Evolutionary conservation across 768 basidiomycete species (phyloP).

Genomic region (Galerina marginata): DNA sequence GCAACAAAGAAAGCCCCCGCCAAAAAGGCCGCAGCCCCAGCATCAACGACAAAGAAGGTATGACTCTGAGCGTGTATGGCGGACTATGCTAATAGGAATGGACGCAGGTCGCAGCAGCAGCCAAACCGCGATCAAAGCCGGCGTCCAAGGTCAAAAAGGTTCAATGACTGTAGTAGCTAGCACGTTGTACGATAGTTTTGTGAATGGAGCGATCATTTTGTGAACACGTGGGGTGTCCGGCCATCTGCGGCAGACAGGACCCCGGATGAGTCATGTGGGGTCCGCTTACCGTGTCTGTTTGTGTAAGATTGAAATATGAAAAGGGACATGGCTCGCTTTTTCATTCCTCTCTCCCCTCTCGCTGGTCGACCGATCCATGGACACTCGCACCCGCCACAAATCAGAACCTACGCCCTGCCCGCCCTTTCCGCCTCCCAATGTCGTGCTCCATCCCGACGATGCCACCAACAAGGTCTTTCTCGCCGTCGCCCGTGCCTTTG

Average conservation of each 20-base stretch:
- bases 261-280: constrained; percentile 21
- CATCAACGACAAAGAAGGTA: constrained; percentile 27
- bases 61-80: too few relatives aligned
- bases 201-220: constrained; percentile 5
- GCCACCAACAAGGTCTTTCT: constrained; percentile 73
- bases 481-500: constrained; percentile 73
- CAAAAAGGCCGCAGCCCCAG: too few relatives aligned
- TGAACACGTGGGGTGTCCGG: constrained; percentile 16
- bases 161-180: too few relatives aligned
- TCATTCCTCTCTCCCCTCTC: constrained; percentile 25
- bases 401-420: too few relatives aligned
- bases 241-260: constrained; percentile 33
- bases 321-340: constrained; percentile 8
- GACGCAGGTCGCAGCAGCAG: too few relatives aligned
- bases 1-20: constrained; percentile 41
- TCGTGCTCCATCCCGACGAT: constrained; percentile 78
- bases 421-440: constrained; percentile 63
- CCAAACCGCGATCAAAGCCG: too few relatives aligned
- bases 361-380: constrained; percentile 4
- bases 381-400: background rate
- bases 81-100: too few relatives aligned
- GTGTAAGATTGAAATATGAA: constrained; percentile 18
- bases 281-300: background rate
- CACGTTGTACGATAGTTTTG: too few relatives aligned
- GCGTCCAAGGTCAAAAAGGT: too few relatives aligned